Evolutionary conservation across 169 alveolate species (phyloP).

Genomic region (Cardiosporidium cionae): DNA sequence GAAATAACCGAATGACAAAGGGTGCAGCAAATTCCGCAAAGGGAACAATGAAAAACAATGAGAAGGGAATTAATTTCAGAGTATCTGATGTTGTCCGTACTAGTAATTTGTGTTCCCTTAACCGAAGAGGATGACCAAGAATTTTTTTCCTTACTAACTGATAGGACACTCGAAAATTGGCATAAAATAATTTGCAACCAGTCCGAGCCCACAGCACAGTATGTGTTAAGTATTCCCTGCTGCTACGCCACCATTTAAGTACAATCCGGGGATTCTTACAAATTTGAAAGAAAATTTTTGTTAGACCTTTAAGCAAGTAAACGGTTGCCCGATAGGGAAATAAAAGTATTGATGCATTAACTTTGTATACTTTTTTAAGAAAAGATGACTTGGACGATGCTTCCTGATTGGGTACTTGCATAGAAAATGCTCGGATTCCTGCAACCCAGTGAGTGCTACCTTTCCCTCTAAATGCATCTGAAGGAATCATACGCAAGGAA

Average conservation of each 20-base stretch:
- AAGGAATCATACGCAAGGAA: too few species aligned
- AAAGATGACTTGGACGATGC: too few species aligned
- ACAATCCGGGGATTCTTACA: not conserved
- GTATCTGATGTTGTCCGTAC: slow-evolving; percentile 69
- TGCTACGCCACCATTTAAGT: not conserved
- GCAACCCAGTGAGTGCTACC: too few species aligned
- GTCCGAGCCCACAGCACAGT: slow-evolving; percentile 25
- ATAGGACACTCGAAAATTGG: slow-evolving; percentile 30
- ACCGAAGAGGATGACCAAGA: slow-evolving; percentile 65
- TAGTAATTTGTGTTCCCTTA: slow-evolving; percentile 63
- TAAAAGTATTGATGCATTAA: too few species aligned
- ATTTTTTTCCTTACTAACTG: slow-evolving; percentile 34
- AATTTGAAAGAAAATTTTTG: too few species aligned
- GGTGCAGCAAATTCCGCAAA: slow-evolving; percentile 77
- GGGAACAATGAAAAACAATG: slow-evolving; percentile 72
- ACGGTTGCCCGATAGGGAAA: too few species aligned
- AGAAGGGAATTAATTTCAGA: slow-evolving; percentile 73
- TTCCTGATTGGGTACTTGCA: too few species aligned
- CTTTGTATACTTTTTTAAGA: too few species aligned
- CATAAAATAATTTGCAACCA: slow-evolving; percentile 33
- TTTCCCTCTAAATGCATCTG: too few species aligned
- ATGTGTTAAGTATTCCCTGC: slow-evolving; percentile 9
- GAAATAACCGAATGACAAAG: slow-evolving; percentile 69
- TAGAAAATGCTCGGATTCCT: too few species aligned
- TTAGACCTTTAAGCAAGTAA: too few species aligned